phyloP scores from a whole-genome alignment of 805 yeast genomes.

The Nakazawaea populi region DNA sequence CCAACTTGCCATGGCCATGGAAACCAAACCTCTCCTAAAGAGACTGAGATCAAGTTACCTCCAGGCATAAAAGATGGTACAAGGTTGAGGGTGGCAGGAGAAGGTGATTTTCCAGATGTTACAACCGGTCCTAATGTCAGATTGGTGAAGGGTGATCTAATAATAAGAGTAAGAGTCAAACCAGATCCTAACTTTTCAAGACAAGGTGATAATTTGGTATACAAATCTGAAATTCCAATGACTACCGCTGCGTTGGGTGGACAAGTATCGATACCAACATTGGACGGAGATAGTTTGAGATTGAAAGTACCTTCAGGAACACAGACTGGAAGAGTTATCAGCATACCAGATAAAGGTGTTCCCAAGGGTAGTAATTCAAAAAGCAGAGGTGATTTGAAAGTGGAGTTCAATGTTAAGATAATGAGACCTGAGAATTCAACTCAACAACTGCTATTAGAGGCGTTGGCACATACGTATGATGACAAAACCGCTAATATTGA shows the following conservation, averaged over 20 bases:
- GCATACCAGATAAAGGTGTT: conserved; percentile 83
- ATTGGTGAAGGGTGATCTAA: conserved; percentile 79
- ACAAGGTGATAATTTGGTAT: conserved; percentile 58
- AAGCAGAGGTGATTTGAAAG: conserved; percentile 76
- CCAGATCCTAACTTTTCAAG: conserved; percentile 70
- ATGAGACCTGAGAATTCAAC: conserved; percentile 74
- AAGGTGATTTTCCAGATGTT: conserved; percentile 84
- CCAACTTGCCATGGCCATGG: conserved; percentile 85
- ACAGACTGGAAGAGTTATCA: conserved; percentile 65
- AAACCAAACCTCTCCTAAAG: conserved; percentile 57
- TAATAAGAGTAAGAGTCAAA: conserved; percentile 71
- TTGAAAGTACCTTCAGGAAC: conserved; percentile 82
- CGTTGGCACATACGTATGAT: conserved; percentile 84
- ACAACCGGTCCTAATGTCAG: conserved; percentile 67
- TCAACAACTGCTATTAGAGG: conserved; percentile 86
- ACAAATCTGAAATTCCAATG: conserved; percentile 68
- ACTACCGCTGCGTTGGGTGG: conserved; percentile 98
- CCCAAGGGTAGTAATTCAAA: conserved; percentile 43
- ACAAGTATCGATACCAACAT: conserved; percentile 80
- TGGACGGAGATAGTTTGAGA: conserved; percentile 72
- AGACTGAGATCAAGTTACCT: conserved; percentile 82
- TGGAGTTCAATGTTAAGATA: conserved; percentile 65
- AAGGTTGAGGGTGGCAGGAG: conserved; percentile 75
- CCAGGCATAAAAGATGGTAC: conserved; percentile 86
- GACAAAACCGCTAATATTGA: conserved; percentile 73